Conservation (phyloP, 2,329 filamentous ascomycete genomes). For the Pseudocercospora musae region DNA sequence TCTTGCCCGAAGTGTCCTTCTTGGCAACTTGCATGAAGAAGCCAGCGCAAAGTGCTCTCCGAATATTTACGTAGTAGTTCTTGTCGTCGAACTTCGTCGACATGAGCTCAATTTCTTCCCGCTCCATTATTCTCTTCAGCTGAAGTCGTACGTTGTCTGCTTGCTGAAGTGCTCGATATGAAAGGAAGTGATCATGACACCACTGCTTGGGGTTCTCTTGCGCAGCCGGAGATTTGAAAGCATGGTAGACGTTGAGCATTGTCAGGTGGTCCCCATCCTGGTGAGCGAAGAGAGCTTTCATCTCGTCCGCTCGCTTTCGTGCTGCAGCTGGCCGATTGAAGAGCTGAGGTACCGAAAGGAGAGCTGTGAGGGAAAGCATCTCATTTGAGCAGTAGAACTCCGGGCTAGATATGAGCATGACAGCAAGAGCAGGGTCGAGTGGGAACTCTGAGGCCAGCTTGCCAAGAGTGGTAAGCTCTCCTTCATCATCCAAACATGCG, state of each 20-base stretch:
- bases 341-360: slow-evolving; percentile 90
- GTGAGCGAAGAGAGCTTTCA: slow-evolving; percentile 93
- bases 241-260: slow-evolving; percentile 95
- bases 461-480: slow-evolving; percentile 82
- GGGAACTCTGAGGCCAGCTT: slow-evolving; percentile 91
- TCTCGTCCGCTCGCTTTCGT: slow-evolving; percentile 90
- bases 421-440: slow-evolving; percentile 86
- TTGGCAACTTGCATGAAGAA: slow-evolving; percentile 99
- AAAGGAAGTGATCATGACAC: slow-evolving; percentile 97
- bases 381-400: slow-evolving; percentile 99
- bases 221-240: slow-evolving; percentile 75
- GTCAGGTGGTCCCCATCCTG: slow-evolving; percentile 93
- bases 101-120: slow-evolving; percentile 76
- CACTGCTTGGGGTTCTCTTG: slow-evolving; percentile 77
- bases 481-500: slow-evolving; percentile 93
- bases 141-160: slow-evolving; percentile 92
- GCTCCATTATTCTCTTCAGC: slow-evolving; percentile 95
- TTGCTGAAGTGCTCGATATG: slow-evolving; percentile 79
- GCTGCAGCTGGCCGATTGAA: slow-evolving; percentile 83
- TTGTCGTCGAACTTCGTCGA: slow-evolving; percentile 91
- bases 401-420: slow-evolving; percentile 96
- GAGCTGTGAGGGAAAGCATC: slow-evolving; percentile 88
- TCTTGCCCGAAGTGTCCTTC: slow-evolving; percentile 81
- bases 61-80: slow-evolving; percentile 97
- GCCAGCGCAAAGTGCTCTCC: slow-evolving; percentile 82